Evolutionary conservation across 805 yeast genomes (phyloP).

Genomic region (Starmerella floricola): DNA sequence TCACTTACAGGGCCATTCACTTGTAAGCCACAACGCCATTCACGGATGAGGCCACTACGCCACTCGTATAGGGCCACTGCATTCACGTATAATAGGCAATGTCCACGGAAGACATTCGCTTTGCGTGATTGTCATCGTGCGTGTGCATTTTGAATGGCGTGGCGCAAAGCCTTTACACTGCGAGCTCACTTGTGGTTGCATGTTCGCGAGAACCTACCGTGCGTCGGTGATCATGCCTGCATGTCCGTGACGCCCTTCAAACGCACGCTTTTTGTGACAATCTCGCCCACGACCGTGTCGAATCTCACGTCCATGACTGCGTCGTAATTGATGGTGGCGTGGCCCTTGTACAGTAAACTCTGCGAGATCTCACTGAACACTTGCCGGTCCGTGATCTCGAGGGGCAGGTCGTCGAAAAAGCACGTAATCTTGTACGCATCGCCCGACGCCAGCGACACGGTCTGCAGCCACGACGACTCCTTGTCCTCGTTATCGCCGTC

Average conservation of each 20-base stretch:
- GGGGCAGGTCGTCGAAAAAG: constrained; percentile 33
- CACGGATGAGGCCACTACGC: no score
- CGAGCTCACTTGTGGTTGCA: no score
- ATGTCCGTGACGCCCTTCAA: constrained; percentile 16
- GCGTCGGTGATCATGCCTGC: constrained; percentile 8
- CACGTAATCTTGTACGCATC: constrained; percentile 31
- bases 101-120: no score
- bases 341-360: constrained; percentile 34
- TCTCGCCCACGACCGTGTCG: constrained; percentile 13
- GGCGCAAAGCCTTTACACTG: no score
- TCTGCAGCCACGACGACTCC: constrained; percentile 33
- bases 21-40: no score
- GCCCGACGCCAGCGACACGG: constrained; percentile 25
- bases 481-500: constrained; percentile 17
- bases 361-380: constrained; percentile 36
- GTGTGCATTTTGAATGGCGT: no score
- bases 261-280: constrained; percentile 8
- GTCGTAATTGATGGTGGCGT: constrained; percentile 30
- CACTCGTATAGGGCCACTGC: no score
- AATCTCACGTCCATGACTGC: constrained; percentile 30
- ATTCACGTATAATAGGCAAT: no score
- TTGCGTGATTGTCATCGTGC: no score
- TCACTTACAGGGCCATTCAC: no score
- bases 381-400: constrained; percentile 33
- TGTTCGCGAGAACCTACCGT: no score